Evolutionary conservation across 768 basidiomycete species (phyloP), one percentile per base, ranked within the genome.

Genomic region (Kwoniella dejecticola): DNA sequence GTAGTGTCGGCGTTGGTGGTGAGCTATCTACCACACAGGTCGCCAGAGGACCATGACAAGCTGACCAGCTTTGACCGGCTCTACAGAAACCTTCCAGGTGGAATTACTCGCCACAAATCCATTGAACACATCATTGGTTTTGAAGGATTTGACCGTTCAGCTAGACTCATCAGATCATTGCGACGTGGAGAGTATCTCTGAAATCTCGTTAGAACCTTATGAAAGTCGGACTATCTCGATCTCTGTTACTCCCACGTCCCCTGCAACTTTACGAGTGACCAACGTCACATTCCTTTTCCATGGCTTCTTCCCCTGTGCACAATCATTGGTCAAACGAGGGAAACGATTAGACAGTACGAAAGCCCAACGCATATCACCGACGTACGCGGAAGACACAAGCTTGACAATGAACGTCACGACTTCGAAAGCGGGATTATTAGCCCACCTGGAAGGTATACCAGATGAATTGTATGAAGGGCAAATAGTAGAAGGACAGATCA

Each of bases 311-410:
- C 86, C 88, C 2, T 81, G 83, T 24, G 81, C 75, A 0, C 92
- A 94, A 75, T 80, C 85, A 0, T 82, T 93, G 2, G 82, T 85
- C 8, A 82, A 82, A 31, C 87, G 85, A n/a, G 92, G 93, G 13
- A 85, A 82, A 45, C 82, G 92, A 52, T 81, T 96, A 11, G 86
- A 93, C 53, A 85, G 86, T 54, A 92, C 91, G 2, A 82, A 84
- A 29, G 80, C 83, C 13, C 89, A 94, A 68, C 82, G 87, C 46
- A 85, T 87, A 64, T 82, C 76, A 27, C 85, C 85, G 11, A 84
- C 85, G 1, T 94, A 95, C 73, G 87, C 86, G 10, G 83, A 86
- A 10, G 88, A 95, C 72, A 76, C 84, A 6, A 68, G 84, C 30
- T 82, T 90, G 66, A 81, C 80, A 33, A 81, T 88, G 4, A 82